phyloP scores from a whole-genome alignment of 1,284 basidiomycete species.

The Omphalotus olearius region DNA sequence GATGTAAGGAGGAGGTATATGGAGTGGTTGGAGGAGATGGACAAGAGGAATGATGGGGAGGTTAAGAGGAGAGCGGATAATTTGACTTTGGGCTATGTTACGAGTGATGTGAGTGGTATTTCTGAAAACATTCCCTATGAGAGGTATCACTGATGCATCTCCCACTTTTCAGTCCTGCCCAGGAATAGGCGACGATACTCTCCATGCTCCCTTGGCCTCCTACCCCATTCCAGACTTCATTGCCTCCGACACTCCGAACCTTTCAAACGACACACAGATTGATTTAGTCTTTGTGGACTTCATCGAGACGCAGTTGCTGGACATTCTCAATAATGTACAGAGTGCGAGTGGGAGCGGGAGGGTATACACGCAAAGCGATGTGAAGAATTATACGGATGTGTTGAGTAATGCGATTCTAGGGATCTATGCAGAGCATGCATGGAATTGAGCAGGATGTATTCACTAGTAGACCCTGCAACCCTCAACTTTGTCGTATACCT shows the following conservation, averaged over 20 bases:
- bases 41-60: conserved; percentile 26
- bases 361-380: conserved; percentile 49
- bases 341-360: conserved; percentile 24
- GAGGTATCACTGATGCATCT: background rate
- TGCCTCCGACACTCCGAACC: conserved; percentile 45
- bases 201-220: conserved; percentile 55
- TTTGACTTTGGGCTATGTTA: conserved; percentile 71
- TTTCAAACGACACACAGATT: conserved; percentile 45
- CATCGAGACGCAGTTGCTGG: conserved; percentile 48
- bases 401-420: conserved; percentile 50
- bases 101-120: conserved; percentile 53
- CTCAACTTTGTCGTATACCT: too few species aligned
- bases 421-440: conserved; percentile 53
- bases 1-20: conserved; percentile 48
- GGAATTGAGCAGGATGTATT: conserved; percentile 51
- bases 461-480: too few species aligned
- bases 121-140: background rate
- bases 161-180: conserved; percentile 49
- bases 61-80: conserved; percentile 37
- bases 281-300: conserved; percentile 73
- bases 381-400: conserved; percentile 45
- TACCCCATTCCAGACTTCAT: conserved; percentile 54
- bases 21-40: conserved; percentile 56
- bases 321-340: conserved; percentile 48
- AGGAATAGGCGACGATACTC: conserved; percentile 66